Percentiles rank a stretch among this genome's conserved stretches.
Conservation (phyloP, 2,329 filamentous ascomycete genomes). For the Verticillium tricorpus region DNA sequence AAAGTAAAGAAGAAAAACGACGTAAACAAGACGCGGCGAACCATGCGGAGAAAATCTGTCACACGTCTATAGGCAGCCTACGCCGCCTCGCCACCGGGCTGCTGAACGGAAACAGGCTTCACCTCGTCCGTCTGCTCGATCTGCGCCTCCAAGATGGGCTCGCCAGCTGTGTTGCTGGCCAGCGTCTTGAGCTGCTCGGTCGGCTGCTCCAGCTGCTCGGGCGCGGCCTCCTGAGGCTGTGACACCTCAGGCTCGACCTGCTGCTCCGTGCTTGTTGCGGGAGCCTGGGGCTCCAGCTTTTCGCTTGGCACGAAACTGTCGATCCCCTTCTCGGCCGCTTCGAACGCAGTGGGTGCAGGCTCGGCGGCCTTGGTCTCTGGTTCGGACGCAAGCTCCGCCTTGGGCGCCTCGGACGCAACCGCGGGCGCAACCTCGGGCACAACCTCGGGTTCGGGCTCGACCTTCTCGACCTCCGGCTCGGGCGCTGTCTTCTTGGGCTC, state of each 20-base stretch:
- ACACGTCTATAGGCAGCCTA: background rate
- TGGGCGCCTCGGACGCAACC: background rate
- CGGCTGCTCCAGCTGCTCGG: slow-evolving; percentile 3
- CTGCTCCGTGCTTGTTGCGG: background rate
- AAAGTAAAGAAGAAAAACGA: slow-evolving; percentile 4
- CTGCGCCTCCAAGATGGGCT: slow-evolving; percentile 34
- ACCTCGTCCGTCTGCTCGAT: slow-evolving; percentile 30
- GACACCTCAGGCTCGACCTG: slow-evolving; percentile 1
- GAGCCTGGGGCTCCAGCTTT: background rate
- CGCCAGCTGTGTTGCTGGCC: slow-evolving; percentile 37
- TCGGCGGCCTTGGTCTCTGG: slow-evolving; percentile 4
- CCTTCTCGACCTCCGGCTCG: slow-evolving; percentile 3
- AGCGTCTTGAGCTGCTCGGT: slow-evolving; percentile 27
- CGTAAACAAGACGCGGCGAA: slow-evolving; percentile 1
- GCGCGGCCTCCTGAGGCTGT: slow-evolving; percentile 8
- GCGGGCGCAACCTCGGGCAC: slow-evolving; percentile 1
- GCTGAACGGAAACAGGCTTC: slow-evolving; percentile 29
- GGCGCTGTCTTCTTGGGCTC: slow-evolving; percentile 5
- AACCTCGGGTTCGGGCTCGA: background rate
- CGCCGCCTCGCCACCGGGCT: slow-evolving; percentile 15
- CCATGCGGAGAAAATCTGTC: background rate
- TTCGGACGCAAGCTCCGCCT: background rate
- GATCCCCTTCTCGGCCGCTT: slow-evolving; percentile 2
- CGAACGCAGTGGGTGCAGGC: background rate
- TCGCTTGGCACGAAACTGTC: slow-evolving; percentile 1